Conservation (phyloP, 805 yeast species). For the Candida multigemmis region DNA sequence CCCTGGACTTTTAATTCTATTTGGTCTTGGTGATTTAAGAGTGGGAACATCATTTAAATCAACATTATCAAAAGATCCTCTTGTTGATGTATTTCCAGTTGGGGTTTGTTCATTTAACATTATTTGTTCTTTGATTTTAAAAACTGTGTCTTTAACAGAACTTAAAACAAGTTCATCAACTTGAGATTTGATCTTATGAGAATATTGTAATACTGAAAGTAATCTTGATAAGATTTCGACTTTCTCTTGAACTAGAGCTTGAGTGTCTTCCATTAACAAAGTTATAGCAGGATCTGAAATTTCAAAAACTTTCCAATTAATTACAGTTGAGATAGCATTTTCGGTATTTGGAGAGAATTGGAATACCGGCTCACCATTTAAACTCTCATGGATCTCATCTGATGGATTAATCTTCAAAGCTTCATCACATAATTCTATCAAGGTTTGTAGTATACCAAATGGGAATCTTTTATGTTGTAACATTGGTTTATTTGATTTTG, state of each 20-base stretch:
- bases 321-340: constrained; percentile 39
- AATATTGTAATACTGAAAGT: constrained; percentile 65
- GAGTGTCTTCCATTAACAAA: constrained; percentile 59
- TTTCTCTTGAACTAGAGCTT: constrained; percentile 49
- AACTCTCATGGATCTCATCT: constrained; percentile 16
- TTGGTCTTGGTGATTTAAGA: constrained; percentile 26
- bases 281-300: constrained; percentile 59
- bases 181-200: constrained; percentile 69
- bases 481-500: constrained; percentile 4
- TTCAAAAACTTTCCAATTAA: constrained; percentile 37
- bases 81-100: too few species aligned
- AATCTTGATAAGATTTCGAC: constrained; percentile 62
- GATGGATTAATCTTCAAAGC: constrained; percentile 63
- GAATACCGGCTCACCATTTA: constrained; percentile 19
- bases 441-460: constrained; percentile 46
- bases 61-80: too few species aligned
- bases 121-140: constrained; percentile 37
- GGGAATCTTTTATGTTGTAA: constrained; percentile 41
- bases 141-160: constrained; percentile 56
- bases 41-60: constrained; percentile 1
- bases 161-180: constrained; percentile 61
- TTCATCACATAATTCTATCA: constrained; percentile 62
- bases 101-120: constrained; percentile 6
- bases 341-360: constrained; percentile 53
- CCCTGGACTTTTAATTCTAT: constrained; percentile 20